Evolutionary conservation across 2,329 filamentous ascomycete species (phyloP).

Genomic region (Calonectria pseudoturangicola): DNA sequence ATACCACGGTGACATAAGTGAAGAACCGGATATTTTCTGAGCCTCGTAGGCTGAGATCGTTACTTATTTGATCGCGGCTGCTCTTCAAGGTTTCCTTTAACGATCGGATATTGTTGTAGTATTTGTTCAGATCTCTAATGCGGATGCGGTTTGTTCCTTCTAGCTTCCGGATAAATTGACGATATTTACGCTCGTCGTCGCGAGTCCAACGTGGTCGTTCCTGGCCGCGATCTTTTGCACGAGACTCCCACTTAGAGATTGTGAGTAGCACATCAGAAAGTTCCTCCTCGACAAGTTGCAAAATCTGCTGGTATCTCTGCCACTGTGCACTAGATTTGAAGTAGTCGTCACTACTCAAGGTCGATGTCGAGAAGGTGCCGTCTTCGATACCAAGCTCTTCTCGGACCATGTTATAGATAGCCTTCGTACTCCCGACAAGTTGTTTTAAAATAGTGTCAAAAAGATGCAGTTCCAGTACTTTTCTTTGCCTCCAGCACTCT

Average conservation of each 20-base stretch:
- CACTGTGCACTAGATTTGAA: neutral
- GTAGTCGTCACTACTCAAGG: neutral
- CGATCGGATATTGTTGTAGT: neutral
- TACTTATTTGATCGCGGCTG: neutral
- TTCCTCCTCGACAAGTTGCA: constrained; percentile 6
- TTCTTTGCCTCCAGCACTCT: neutral
- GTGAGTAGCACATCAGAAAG: constrained; percentile 8
- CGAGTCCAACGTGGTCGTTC: constrained; percentile 15
- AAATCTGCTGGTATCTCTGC: constrained; percentile 3
- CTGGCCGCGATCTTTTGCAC: constrained; percentile 3
- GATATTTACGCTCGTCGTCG: constrained; percentile 7
- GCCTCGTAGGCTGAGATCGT: neutral
- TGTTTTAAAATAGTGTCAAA: neutral
- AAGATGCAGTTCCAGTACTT: neutral
- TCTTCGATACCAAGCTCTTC: neutral
- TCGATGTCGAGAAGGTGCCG: neutral
- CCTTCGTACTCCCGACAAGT: neutral
- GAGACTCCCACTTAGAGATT: neutral
- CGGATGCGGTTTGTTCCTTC: neutral
- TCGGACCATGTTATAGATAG: neutral
- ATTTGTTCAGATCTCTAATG: constrained; percentile 3
- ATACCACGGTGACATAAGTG: constrained; percentile 21
- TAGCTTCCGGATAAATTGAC: constrained; percentile 9
- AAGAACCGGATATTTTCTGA: constrained; percentile 27
- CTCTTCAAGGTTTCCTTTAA: constrained; percentile 6